These are phyloP conservation scores for Amaranthus hypochondriacus DNA, from an alignment of 148 eudicot genomes.

Conservation along the genomic window DNA sequence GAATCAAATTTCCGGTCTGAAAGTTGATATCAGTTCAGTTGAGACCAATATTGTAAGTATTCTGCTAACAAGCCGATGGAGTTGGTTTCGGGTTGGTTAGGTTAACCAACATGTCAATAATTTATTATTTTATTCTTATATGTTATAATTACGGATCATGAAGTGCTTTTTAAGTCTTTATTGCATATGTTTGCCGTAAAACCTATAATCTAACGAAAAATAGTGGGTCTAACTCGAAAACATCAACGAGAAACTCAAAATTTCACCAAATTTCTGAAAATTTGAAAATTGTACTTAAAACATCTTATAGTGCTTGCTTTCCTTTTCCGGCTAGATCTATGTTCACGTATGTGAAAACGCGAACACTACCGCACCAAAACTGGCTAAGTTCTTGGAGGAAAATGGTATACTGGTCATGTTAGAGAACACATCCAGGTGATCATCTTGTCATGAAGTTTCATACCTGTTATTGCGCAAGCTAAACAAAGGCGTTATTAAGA, in stretches of 20 bases:
- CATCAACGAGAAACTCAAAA: no score
- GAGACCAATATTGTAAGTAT: constrained; percentile 93
- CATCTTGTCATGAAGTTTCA: background rate
- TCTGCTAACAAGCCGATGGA: background rate
- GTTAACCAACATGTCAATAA: no score
- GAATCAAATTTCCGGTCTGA: constrained; percentile 67
- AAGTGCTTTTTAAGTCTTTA: no score
- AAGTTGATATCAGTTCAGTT: constrained; percentile 60
- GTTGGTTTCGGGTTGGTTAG: no score
- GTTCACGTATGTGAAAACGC: constrained; percentile 46
- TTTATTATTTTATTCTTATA: no score
- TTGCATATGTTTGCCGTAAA: no score
- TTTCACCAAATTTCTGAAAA: no score
- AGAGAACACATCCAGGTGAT: constrained; percentile 55
- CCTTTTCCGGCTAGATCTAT: constrained; percentile 43
- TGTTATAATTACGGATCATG: no score
- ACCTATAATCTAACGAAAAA: no score
- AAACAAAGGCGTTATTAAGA: background rate
- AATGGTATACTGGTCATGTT: constrained; percentile 66
- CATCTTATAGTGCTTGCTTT: constrained; percentile 2
- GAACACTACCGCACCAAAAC: constrained; percentile 45
- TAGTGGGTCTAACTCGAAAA: no score
- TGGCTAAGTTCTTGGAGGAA: constrained; percentile 54
- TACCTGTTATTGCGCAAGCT: background rate
- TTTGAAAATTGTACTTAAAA: background rate